Conservation (phyloP, 192 early-diverging fungal species). For the Piromyces sp. region DNA sequence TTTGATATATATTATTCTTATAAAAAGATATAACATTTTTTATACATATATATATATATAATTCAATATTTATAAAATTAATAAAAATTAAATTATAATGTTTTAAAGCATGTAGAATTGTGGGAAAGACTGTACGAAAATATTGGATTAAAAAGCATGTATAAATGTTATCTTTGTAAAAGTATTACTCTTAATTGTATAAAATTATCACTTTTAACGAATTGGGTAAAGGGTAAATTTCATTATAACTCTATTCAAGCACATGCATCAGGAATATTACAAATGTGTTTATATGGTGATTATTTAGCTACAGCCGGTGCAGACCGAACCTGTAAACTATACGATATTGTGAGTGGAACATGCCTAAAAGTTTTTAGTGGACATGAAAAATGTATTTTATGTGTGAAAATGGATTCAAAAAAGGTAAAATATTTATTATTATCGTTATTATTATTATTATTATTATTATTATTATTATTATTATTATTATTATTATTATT, state of each 20-base stretch:
- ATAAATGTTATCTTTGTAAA: neutral
- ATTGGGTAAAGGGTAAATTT: neutral
- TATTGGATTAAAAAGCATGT: neutral
- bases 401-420: neutral
- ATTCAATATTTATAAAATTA: no score
- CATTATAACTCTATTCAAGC: neutral
- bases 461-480: no score
- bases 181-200: neutral
- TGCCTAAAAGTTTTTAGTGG: neutral
- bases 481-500: no score
- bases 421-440: no score
- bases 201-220: neutral
- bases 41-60: no score
- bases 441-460: no score
- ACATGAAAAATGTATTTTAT: neutral
- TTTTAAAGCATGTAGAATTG: neutral
- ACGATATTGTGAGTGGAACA: neutral
- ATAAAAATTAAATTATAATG: no score
- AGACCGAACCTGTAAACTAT: neutral
- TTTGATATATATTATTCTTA: no score
- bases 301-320: neutral
- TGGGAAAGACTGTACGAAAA: neutral
- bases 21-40: no score
- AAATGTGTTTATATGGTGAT: neutral
- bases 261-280: neutral